These are phyloP conservation scores for Clonostachys sp. DNA, from an alignment of 2,329 filamentous ascomycete genomes.

Conservation along the genomic window DNA sequence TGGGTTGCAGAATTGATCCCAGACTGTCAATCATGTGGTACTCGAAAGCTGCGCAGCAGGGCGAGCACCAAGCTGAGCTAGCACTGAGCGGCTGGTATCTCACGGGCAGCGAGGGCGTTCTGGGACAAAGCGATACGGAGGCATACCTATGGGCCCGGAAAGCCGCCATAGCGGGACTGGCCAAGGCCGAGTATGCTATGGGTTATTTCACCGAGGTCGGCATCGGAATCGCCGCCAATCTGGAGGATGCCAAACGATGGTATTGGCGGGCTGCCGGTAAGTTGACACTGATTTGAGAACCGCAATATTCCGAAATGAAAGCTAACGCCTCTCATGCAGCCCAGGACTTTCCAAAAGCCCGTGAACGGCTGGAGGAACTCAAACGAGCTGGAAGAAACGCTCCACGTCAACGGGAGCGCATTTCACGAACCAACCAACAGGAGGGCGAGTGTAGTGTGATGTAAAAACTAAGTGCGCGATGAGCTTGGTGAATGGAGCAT, in stretches of 20 bases:
- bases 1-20: conserved; percentile 80
- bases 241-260: conserved; percentile 97
- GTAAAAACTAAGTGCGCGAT: conserved; percentile 40
- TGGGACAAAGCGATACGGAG: conserved; percentile 90
- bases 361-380: conserved; percentile 87
- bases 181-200: conserved; percentile 96
- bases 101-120: conserved; percentile 80
- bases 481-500: background rate
- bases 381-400: conserved; percentile 71
- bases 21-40: conserved; percentile 91
- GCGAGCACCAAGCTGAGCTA: conserved; percentile 89
- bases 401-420: conserved; percentile 72
- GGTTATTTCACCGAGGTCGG: conserved; percentile 96
- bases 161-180: conserved; percentile 78
- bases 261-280: conserved; percentile 95
- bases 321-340: conserved; percentile 42
- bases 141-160: conserved; percentile 97
- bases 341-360: conserved; percentile 90
- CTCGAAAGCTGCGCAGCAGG: conserved; percentile 82
- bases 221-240: conserved; percentile 78
- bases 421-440: conserved; percentile 79
- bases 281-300: conserved; percentile 27
- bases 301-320: background rate
- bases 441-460: conserved; percentile 86
- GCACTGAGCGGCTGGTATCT: conserved; percentile 90